These are phyloP conservation scores for Metschnikowia corniflorae DNA, from an alignment of 805 yeast species.

Conservation along the genomic window DNA sequence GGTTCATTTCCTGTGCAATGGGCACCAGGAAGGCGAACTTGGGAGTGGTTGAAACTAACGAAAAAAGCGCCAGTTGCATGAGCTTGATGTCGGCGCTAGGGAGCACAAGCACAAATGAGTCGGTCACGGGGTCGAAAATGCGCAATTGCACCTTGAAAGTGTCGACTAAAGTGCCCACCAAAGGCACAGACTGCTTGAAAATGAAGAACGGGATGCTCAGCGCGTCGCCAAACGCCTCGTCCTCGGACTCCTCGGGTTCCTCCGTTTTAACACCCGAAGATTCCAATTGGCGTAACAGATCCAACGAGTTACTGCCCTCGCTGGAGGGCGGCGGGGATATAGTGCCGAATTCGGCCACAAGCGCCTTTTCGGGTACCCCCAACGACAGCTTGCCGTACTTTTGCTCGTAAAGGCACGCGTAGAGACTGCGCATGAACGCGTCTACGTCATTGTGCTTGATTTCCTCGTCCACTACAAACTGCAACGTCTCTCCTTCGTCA, in stretches of 20 bases:
- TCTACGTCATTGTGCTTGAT: conserved; percentile 56
- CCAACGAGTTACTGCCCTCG: conserved; percentile 1
- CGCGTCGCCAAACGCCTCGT: conserved; percentile 19
- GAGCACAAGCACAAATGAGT: conserved; percentile 45
- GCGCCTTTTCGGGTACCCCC: conserved; percentile 34
- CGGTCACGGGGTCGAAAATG: conserved; percentile 52
- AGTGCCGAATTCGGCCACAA: conserved; percentile 10
- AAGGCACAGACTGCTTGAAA: conserved; percentile 9
- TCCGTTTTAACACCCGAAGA: conserved; percentile 20
- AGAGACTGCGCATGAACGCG: conserved; percentile 57
- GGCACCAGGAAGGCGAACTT: conserved; percentile 9
- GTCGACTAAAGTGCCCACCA: conserved; percentile 19
- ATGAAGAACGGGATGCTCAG: conserved; percentile 14
- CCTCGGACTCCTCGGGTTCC: conserved; percentile 10
- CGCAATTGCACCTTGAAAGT: conserved; percentile 42
- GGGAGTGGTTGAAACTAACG: conserved; percentile 35
- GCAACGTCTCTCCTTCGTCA: conserved; percentile 81
- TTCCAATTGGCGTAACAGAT: conserved; percentile 9
- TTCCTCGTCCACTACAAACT: conserved; percentile 66
- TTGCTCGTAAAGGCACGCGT: conserved; percentile 71
- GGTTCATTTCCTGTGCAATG: conserved; percentile 50
- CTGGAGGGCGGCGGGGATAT: not conserved
- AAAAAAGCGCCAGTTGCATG: conserved; percentile 47
- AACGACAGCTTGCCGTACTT: conserved; percentile 57
- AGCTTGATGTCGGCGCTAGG: conserved; percentile 25